phyloP scores from a whole-genome alignment of 148 eudicot genomes.

The Rhododendron molle region DNA sequence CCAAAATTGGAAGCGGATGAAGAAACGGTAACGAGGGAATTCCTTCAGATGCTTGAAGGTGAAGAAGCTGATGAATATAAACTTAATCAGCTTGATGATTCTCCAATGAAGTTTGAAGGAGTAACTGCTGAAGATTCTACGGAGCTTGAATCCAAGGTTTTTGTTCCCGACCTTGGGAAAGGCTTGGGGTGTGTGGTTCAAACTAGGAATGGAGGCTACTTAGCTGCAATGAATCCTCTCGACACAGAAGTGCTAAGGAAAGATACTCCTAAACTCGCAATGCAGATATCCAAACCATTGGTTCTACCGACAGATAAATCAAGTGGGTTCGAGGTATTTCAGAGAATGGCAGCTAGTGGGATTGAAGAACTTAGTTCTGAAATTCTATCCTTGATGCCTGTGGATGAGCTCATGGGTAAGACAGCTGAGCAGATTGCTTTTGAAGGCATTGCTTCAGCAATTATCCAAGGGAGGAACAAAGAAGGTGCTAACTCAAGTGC shows the following conservation, averaged over 20 bases:
- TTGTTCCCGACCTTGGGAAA: constrained; percentile 82
- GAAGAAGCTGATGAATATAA: constrained; percentile 27
- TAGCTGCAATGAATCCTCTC: constrained; percentile 74
- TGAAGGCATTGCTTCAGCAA: constrained; percentile 93
- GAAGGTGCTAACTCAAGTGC: constrained; percentile 95
- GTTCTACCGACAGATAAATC: constrained; percentile 44
- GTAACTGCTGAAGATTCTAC: constrained; percentile 14
- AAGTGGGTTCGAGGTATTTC: constrained; percentile 66
- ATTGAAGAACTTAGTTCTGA: constrained; percentile 62
- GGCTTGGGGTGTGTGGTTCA: constrained; percentile 89
- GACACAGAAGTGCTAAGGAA: constrained; percentile 47
- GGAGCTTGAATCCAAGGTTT: constrained; percentile 47
- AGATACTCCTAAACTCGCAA: constrained; percentile 82
- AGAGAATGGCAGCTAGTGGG: constrained; percentile 71
- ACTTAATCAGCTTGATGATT: constrained; percentile 16
- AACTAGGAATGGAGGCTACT: constrained; percentile 79
- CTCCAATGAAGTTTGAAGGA: constrained; percentile 24
- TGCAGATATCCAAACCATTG: constrained; percentile 78
- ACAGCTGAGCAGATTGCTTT: constrained; percentile 96
- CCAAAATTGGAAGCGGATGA: constrained; percentile 74
- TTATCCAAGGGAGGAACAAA: constrained; percentile 83
- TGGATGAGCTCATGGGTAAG: constrained; percentile 79
- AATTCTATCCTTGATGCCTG: constrained; percentile 59
- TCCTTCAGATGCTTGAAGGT: constrained; percentile 78
- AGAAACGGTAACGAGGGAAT: constrained; percentile 82